Percentiles rank a stretch among this genome's conserved stretches.
Conservation (phyloP, 2,329 filamentous ascomycete genomes). For the Neonectria neomacrospora region DNA sequence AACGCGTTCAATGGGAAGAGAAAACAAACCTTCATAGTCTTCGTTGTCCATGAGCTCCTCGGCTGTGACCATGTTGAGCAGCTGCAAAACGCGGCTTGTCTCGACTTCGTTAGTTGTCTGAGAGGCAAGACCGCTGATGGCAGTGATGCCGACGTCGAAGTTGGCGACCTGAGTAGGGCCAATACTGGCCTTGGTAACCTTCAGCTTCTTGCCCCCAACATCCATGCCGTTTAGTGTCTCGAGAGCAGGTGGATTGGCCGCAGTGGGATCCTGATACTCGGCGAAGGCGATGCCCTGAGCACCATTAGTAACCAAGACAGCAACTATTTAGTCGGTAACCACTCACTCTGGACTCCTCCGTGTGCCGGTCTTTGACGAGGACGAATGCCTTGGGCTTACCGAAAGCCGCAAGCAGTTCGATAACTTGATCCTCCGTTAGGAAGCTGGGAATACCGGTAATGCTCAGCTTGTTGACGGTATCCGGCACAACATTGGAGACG, state of each 20-base stretch:
- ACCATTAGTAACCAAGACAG: constrained; percentile 44
- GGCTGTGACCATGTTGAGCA: constrained; percentile 98
- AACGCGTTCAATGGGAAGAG: too few relatives aligned
- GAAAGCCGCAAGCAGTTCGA: constrained; percentile 89
- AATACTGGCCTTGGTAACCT: constrained; percentile 88
- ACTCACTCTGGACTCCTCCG: constrained; percentile 86
- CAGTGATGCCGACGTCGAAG: constrained; percentile 94
- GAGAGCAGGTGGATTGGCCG: constrained; percentile 83
- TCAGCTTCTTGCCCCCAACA: constrained; percentile 85
- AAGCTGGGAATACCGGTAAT: constrained; percentile 90
- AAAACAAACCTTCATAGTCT: constrained; percentile 85
- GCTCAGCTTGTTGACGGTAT: constrained; percentile 95
- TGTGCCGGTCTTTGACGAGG: constrained; percentile 85
- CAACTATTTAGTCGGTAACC: not conserved
- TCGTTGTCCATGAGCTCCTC: constrained; percentile 95
- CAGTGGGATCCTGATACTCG: constrained; percentile 82
- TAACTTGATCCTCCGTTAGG: constrained; percentile 90
- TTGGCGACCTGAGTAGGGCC: constrained; percentile 93
- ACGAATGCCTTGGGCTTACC: constrained; percentile 93
- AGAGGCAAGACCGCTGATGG: constrained; percentile 96
- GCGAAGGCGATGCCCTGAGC: constrained; percentile 92
- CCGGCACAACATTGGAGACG: constrained; percentile 83
- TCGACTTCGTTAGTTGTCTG: constrained; percentile 84
- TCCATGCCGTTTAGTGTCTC: constrained; percentile 94
- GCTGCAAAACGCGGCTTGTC: constrained; percentile 84